phyloP scores from a whole-genome alignment of 495 filamentous ascomycete species.

The Aspergillus haitiensis region DNA sequence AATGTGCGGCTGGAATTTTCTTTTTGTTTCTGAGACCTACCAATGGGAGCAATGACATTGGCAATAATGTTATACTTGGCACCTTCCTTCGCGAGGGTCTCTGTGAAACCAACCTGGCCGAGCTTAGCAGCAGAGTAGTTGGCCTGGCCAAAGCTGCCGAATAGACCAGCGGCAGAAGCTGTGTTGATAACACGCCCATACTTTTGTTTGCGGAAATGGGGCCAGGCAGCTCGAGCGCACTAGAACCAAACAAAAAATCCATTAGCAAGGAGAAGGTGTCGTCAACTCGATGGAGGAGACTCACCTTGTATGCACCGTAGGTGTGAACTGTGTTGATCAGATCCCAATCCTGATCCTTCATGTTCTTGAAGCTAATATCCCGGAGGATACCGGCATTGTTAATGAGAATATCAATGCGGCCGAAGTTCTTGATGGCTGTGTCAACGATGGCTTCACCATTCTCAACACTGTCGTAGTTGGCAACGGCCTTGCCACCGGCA shows the following conservation, averaged over 20 bases:
- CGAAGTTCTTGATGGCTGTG: constrained; percentile 89
- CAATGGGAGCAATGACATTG: constrained; percentile 94
- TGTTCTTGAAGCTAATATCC: constrained; percentile 98
- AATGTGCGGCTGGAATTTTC: not conserved
- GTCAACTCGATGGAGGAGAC: not conserved
- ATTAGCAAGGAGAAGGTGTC: not conserved
- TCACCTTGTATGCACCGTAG: constrained; percentile 87
- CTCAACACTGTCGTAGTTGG: constrained; percentile 97
- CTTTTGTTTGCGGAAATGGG: constrained; percentile 97
- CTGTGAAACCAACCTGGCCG: constrained; percentile 94
- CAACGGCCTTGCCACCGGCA: constrained; percentile 92
- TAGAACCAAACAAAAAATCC: constrained; percentile 27
- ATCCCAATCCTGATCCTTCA: constrained; percentile 97
- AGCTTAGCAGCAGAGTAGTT: constrained; percentile 99
- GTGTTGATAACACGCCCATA: constrained; percentile 97
- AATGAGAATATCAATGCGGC: constrained; percentile 89
- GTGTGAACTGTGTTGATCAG: constrained; percentile 91
- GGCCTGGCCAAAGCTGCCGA: constrained; percentile 92
- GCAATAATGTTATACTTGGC: constrained; percentile 96
- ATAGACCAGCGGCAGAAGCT: constrained; percentile 90
- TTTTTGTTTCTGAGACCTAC: constrained; percentile 33
- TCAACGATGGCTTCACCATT: constrained; percentile 95
- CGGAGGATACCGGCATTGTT: constrained; percentile 98
- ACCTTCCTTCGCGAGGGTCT: constrained; percentile 97
- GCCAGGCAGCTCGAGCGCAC: constrained; percentile 95